Evolutionary conservation across 345 rosid species (phyloP).

Genomic region (Clausena lansium): DNA sequence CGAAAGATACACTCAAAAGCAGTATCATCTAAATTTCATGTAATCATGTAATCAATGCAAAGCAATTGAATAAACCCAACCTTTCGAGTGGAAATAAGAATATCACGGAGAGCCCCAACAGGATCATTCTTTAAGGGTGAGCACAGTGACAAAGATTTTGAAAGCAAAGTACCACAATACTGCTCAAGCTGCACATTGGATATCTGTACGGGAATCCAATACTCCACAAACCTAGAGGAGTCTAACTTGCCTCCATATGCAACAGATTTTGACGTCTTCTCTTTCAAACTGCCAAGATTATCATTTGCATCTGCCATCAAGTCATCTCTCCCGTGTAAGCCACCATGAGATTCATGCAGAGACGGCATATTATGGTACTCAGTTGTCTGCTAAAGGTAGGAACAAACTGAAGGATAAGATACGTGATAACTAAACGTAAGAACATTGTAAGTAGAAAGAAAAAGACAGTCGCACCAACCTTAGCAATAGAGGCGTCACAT

Average conservation of each 20-base stretch:
- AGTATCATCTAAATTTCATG: slow-evolving; percentile 3
- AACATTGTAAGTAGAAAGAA: not conserved
- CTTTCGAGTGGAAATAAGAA: slow-evolving; percentile 62
- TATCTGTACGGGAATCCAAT: slow-evolving; percentile 86
- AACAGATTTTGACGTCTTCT: slow-evolving; percentile 31
- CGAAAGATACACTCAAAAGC: not conserved
- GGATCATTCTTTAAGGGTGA: slow-evolving; percentile 53
- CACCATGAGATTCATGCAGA: slow-evolving; percentile 31
- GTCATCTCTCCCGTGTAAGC: slow-evolving; percentile 6
- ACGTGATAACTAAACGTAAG: not conserved
- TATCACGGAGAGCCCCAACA: slow-evolving; percentile 57
- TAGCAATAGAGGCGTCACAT: slow-evolving; percentile 11
- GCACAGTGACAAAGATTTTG: slow-evolving; percentile 53
- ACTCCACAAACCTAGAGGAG: slow-evolving; percentile 62
- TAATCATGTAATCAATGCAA: slow-evolving; percentile 4
- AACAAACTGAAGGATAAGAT: not conserved
- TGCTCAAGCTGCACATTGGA: slow-evolving; percentile 87
- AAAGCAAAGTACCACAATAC: slow-evolving; percentile 72
- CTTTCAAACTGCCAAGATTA: slow-evolving; percentile 33
- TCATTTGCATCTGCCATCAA: slow-evolving; percentile 23
- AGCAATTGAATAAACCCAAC: slow-evolving; percentile 38
- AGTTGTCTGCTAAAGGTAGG: not conserved
- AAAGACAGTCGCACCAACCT: slow-evolving; percentile 35
- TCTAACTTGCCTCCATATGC: slow-evolving; percentile 42
- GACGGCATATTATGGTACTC: slow-evolving; percentile 33